Conservation (phyloP, 179 eudicot species). For the Silene vulgaris region DNA sequence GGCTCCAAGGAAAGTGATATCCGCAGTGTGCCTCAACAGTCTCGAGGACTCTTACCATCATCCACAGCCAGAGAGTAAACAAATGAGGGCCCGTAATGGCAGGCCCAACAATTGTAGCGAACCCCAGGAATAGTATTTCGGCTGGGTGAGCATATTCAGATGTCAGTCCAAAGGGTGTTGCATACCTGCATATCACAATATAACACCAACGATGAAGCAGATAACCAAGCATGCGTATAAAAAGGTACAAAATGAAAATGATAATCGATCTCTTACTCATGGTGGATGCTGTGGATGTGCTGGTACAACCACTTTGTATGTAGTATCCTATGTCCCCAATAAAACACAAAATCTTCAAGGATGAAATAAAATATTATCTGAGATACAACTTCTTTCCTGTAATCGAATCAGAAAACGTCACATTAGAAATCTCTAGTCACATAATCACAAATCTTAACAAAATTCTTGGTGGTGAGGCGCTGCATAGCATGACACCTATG, state of each 20-base stretch:
- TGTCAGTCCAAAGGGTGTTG: constrained; percentile 97
- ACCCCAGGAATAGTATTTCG: constrained; percentile 91
- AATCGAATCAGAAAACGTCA: constrained; percentile 14
- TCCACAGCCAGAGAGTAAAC: constrained; percentile 92
- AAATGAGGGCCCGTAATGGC: constrained; percentile 94
- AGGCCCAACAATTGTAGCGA: constrained; percentile 91
- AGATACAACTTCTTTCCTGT: constrained; percentile 81
- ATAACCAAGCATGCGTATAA: not conserved
- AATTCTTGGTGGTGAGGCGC: constrained; percentile 3
- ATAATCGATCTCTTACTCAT: constrained; percentile 57
- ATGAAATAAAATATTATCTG: constrained; percentile 88
- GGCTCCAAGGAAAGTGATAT: constrained; percentile 98
- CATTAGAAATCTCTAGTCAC: not conserved
- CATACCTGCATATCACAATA: constrained; percentile 52
- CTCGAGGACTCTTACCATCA: constrained; percentile 88
- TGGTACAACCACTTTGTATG: constrained; percentile 98
- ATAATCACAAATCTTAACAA: not conserved
- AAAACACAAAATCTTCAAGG: constrained; percentile 87
- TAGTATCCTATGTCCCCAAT: constrained; percentile 94
- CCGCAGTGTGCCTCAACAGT: constrained; percentile 98
- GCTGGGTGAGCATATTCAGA: constrained; percentile 99
- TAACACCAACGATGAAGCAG: not conserved
- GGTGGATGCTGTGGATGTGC: constrained; percentile 92
- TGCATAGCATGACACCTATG: not conserved
- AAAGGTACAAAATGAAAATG: not conserved